A percentile compares a stretch with the other conserved stretches of the same genome.
Evolutionary conservation across 2,329 filamentous ascomycete species (phyloP).

Genomic region (Fusarium concolor): DNA sequence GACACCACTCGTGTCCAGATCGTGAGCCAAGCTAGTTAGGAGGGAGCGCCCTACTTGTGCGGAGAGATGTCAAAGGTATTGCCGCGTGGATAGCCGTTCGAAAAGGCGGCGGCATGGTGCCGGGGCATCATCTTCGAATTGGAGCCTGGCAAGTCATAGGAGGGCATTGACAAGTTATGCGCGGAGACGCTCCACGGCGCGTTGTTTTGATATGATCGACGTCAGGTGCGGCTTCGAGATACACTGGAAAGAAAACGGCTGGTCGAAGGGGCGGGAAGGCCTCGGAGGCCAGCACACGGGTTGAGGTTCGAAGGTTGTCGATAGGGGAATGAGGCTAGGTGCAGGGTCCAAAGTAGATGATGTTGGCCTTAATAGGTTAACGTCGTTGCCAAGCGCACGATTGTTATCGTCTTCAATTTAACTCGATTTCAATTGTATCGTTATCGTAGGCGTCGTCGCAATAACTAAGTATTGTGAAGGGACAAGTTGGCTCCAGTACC

Average conservation of each 20-base stretch:
- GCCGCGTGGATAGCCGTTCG: slow-evolving; percentile 83
- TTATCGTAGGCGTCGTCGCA: slow-evolving; percentile 21
- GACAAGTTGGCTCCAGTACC: slow-evolving; percentile 40
- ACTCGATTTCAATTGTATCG: slow-evolving; percentile 1
- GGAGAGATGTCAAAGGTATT: slow-evolving; percentile 89
- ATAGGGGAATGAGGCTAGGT: slow-evolving; percentile 20
- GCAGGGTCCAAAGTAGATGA: slow-evolving; percentile 7
- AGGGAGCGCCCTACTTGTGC: slow-evolving; percentile 74
- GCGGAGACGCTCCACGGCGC: slow-evolving; percentile 39
- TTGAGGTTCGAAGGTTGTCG: slow-evolving; percentile 12
- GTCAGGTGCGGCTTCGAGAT: not conserved
- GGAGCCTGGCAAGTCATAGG: slow-evolving; percentile 46
- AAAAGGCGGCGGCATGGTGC: slow-evolving; percentile 79
- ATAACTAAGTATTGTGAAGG: slow-evolving; percentile 16
- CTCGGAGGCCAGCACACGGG: slow-evolving; percentile 5
- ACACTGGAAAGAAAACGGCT: not conserved
- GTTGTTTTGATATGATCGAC: slow-evolving; percentile 20
- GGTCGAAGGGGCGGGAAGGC: not conserved
- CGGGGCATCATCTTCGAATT: slow-evolving; percentile 82
- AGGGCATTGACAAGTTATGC: slow-evolving; percentile 44
- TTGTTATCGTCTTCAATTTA: not conserved
- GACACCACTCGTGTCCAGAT: not conserved
- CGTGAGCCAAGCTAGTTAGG: not conserved
- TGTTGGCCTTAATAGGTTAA: not conserved
- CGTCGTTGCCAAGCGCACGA: not conserved